Base-by-base conservation (phyloP, 768 basidiomycete species). In the Sporobolomyces phaffii region DNA sequence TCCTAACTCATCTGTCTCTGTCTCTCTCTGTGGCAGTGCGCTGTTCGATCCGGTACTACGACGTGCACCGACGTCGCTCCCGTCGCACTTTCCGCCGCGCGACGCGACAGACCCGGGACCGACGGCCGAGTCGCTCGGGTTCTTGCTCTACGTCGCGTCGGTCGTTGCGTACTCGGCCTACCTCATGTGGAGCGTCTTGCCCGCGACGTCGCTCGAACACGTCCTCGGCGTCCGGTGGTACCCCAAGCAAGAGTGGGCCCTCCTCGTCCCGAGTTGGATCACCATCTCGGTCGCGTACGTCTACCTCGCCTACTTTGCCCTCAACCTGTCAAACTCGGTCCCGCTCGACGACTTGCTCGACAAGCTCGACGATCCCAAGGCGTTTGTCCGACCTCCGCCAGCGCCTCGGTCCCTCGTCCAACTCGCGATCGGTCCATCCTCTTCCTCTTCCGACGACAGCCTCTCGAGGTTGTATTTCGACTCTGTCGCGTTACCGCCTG, bases 161-260 rank as follows among this genome's bases (percentile, higher is more conserved):
- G 90, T 91, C 75, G 88, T 88, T 9, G 87, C 87, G 13, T 89
- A 85, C 86, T 84, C 85, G 6, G 84, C 84, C 0, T 91, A 88
- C 75, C 73, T 90, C 31, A 78, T 89, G 6, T 93, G 90, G 90
- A 88, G 86, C 0, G 75, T 90, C 36, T 79, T 90, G 17, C 89
- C 90, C 6, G 87, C 89, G 73, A 80, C 81, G 31, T 84, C 80
- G 77, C 86, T 93, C 58, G 62, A 82, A n/a, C n/a, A n/a, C 43
- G 80, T 81, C 78, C 75, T 84, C 14, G 91, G 90, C 13, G 80
- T 91, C 33, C 78, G 81, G 15, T 93, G 90, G 90, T 92, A 91
- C 74, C 91, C 91, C 72, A 82, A 89, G 90, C 88, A 62, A 69
- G 90, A 93, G 80, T 93, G 91, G 91, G 84, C 89, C 24, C 73